Evolutionary conservation across 2,329 filamentous ascomycete genomes (phyloP).

Genomic region (Aschersonia sp.): DNA sequence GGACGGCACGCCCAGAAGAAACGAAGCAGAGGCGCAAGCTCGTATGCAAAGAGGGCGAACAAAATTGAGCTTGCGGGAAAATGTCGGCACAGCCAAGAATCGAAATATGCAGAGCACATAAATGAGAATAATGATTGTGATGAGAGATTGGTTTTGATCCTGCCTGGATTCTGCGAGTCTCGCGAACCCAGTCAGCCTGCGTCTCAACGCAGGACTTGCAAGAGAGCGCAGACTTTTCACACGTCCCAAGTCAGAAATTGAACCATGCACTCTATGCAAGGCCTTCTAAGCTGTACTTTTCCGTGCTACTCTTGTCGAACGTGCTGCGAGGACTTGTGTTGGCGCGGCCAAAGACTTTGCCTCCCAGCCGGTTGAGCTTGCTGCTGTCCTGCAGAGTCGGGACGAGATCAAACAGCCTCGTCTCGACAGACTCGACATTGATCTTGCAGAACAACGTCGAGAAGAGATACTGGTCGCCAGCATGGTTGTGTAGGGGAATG

Average conservation of each 20-base stretch:
- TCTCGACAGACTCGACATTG: conserved; percentile 44
- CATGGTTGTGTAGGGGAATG: conserved; percentile 72
- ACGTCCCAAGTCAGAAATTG: background rate
- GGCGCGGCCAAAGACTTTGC: conserved; percentile 41
- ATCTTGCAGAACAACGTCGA: conserved; percentile 89
- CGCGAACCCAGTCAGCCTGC: no score
- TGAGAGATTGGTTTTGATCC: no score
- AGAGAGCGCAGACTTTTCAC: no score
- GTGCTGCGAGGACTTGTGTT: conserved; percentile 37
- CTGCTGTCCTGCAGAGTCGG: conserved; percentile 24
- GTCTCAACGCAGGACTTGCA: no score
- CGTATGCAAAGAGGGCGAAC: no score
- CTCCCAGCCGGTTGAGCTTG: conserved; percentile 41
- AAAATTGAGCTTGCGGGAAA: no score
- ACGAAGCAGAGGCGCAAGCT: no score
- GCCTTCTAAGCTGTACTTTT: conserved; percentile 28
- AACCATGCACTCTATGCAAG: conserved; percentile 6
- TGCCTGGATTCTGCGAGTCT: no score
- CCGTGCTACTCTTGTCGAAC: conserved; percentile 35
- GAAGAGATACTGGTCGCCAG: conserved; percentile 87
- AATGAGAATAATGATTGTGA: no score
- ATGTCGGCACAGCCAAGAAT: no score
- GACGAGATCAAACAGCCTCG: conserved; percentile 38
- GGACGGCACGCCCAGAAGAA: no score
- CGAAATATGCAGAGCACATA: no score